Evolutionary conservation across 257 asterid genomes (phyloP).

Genomic region (Scutellaria galericulata): DNA sequence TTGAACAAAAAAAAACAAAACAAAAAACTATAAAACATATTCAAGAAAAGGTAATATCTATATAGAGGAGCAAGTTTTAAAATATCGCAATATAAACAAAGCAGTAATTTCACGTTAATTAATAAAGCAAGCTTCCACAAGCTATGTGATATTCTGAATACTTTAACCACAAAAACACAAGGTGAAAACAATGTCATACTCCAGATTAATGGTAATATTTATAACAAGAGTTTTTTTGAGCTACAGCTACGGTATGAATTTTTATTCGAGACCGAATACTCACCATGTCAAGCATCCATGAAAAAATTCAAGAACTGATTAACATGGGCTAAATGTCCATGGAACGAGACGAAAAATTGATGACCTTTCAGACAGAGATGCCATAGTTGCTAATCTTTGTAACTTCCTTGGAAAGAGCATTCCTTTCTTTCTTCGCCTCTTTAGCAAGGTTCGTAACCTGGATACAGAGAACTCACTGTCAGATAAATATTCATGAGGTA

Average conservation of each 20-base stretch:
- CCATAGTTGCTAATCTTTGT: conserved; percentile 88
- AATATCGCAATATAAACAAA: no score
- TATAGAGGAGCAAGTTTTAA: no score
- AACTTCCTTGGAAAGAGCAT: conserved; percentile 73
- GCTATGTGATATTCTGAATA: background rate
- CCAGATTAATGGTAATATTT: background rate
- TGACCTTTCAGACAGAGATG: conserved; percentile 64
- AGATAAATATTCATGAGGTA: conserved; percentile 22
- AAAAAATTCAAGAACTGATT: conserved; percentile 1
- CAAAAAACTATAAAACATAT: no score
- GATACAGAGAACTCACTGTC: conserved; percentile 19
- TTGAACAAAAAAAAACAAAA: no score
- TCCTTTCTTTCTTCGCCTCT: conserved; percentile 74
- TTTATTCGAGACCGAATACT: conserved; percentile 12
- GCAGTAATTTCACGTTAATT: background rate
- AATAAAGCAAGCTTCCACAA: background rate
- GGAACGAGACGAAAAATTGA: background rate
- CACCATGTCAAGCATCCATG: conserved; percentile 12
- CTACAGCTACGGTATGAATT: conserved; percentile 18
- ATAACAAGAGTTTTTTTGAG: background rate
- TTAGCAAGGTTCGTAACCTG: conserved; percentile 78
- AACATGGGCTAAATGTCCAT: conserved; percentile 25
- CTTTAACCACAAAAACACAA: background rate
- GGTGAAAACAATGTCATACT: no score
- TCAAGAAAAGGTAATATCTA: no score